These are phyloP conservation scores for Neonothopanus nambi DNA, from an alignment of 1,284 basidiomycete genomes.

Conservation along the genomic window DNA sequence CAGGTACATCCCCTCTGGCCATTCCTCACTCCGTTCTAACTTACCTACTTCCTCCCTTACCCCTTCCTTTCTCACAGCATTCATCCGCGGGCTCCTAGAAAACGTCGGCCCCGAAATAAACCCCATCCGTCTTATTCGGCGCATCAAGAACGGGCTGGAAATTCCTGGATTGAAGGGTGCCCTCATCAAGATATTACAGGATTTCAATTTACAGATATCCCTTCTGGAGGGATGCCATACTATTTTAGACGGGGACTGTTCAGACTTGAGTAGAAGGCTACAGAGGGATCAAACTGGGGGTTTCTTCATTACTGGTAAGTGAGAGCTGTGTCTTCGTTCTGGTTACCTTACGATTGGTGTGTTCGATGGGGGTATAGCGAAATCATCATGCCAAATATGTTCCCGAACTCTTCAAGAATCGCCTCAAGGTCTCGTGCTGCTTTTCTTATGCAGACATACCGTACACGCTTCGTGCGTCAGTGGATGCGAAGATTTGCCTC, in stretches of 20 bases:
- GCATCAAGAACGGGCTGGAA: conserved; percentile 94
- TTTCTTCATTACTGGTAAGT: conserved; percentile 70
- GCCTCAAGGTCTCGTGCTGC: conserved; percentile 57
- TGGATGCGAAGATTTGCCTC: conserved; percentile 55
- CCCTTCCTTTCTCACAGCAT: conserved; percentile 50
- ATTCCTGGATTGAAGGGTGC: conserved; percentile 94
- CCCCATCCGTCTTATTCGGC: conserved; percentile 89
- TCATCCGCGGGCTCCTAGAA: conserved; percentile 93
- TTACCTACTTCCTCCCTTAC: not conserved
- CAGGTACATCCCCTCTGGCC: conserved; percentile 47
- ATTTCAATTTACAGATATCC: conserved; percentile 91
- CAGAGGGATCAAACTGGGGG: conserved; percentile 78
- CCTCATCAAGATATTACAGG: conserved; percentile 94
- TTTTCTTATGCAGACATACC: conserved; percentile 88
- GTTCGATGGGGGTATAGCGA: conserved; percentile 38
- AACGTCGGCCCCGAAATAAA: conserved; percentile 97
- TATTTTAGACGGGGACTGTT: conserved; percentile 82
- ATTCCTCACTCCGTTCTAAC: not conserved
- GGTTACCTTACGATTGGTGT: no score
- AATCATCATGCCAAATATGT: conserved; percentile 69
- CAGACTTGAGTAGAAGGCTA: conserved; percentile 67
- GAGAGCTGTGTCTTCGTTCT: not conserved
- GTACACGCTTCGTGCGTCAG: conserved; percentile 77
- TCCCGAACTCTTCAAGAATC: conserved; percentile 56
- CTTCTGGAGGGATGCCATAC: conserved; percentile 88